A percentile compares a stretch with the other conserved stretches of the same genome.
Evolutionary conservation across 257 asterid species (phyloP).

Genomic region (Salvia splendens): DNA sequence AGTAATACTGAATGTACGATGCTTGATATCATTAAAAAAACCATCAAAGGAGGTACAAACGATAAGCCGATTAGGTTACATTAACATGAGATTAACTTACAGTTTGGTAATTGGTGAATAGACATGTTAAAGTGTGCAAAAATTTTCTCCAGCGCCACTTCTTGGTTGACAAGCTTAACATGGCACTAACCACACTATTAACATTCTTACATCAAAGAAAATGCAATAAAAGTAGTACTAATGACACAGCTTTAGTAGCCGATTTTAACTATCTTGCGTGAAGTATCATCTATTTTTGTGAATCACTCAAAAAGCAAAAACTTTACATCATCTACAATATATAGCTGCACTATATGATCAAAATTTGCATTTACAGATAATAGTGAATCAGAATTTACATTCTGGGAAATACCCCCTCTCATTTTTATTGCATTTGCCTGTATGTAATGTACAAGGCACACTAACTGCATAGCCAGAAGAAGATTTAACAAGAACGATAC

Average conservation of each 20-base stretch:
- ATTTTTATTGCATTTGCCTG: constrained; percentile 38
- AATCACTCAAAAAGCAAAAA: constrained; percentile 23
- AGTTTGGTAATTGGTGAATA: not conserved
- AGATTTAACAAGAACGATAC: not conserved
- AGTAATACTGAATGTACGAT: too few species aligned
- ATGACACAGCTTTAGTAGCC: constrained; percentile 19
- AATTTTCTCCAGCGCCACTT: not conserved
- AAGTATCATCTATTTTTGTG: constrained; percentile 17
- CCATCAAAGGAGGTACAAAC: not conserved
- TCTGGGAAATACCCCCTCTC: constrained; percentile 44
- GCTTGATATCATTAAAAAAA: not conserved
- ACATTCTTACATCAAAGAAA: constrained; percentile 5
- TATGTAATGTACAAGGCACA: constrained; percentile 41
- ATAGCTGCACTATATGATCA: constrained; percentile 34
- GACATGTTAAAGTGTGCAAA: not conserved
- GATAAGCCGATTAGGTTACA: not conserved
- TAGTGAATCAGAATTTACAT: constrained; percentile 35
- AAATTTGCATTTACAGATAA: constrained; percentile 51
- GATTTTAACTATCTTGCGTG: not conserved
- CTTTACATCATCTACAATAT: not conserved
- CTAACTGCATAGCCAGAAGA: constrained; percentile 32
- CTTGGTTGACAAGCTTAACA: too few species aligned
- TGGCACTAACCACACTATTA: not conserved
- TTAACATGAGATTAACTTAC: not conserved
- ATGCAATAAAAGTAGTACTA: not conserved